These are phyloP conservation scores for Oenanthe sinensis DNA, from an alignment of 129 eudicot genomes.

Conservation along the genomic window DNA sequence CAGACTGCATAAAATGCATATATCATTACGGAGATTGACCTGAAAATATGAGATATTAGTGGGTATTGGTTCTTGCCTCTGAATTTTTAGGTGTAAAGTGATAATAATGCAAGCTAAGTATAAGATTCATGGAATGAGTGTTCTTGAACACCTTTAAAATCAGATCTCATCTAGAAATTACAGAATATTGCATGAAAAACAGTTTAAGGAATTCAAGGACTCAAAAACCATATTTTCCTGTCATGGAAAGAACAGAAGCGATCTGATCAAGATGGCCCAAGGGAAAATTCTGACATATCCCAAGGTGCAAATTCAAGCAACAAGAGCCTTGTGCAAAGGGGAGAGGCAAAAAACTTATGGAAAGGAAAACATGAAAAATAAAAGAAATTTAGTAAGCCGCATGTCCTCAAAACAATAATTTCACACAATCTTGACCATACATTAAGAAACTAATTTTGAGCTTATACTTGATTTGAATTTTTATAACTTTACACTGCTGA, in stretches of 20 bases:
- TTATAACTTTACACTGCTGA: not conserved
- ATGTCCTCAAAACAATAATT: not conserved
- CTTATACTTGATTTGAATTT: not conserved
- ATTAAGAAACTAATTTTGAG: not conserved
- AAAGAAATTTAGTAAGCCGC: not conserved
- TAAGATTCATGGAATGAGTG: not conserved
- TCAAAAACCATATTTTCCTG: not conserved
- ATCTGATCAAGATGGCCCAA: not conserved
- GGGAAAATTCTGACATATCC: not conserved
- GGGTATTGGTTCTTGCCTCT: not conserved
- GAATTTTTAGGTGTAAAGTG: not conserved
- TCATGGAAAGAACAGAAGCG: not conserved
- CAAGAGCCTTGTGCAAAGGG: not conserved
- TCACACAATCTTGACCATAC: not conserved
- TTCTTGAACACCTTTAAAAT: not conserved
- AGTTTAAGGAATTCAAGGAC: not conserved
- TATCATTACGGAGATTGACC: slow-evolving; percentile 3
- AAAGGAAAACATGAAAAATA: not conserved
- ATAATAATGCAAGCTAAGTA: not conserved
- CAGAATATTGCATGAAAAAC: not conserved
- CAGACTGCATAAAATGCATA: slow-evolving; percentile 46
- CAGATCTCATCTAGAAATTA: not conserved
- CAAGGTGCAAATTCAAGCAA: not conserved
- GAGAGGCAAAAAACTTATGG: not conserved
- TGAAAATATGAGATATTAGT: slow-evolving; percentile 5